Percentiles rank a stretch among this genome's conserved stretches.
Conservation (phyloP, 306 rosid species). For the Sechiopsis laciniata region DNA sequence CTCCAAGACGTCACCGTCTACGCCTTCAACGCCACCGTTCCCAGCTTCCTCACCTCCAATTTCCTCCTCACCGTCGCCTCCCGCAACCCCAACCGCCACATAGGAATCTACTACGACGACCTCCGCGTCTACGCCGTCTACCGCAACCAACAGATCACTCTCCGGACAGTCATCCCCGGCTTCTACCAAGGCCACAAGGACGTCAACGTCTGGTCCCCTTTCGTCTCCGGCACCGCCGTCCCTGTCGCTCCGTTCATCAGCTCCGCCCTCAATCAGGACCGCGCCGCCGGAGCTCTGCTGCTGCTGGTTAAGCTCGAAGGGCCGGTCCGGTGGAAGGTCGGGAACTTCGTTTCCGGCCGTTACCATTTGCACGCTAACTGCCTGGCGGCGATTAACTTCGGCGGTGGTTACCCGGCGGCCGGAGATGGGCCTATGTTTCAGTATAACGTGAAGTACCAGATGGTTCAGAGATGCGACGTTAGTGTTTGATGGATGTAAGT, state of each 20-base stretch:
- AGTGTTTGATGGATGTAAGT: conserved; percentile 38
- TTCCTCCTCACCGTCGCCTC: conserved; percentile 68
- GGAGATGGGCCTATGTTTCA: conserved; percentile 38
- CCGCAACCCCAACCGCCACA: conserved; percentile 70
- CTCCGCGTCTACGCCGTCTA: conserved; percentile 57
- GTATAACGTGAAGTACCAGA: conserved; percentile 55
- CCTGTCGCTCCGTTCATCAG: conserved; percentile 77
- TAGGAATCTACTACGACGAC: conserved; percentile 83
- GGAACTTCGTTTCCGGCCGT: conserved; percentile 47
- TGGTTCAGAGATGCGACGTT: conserved; percentile 59
- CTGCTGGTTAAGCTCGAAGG: conserved; percentile 53
- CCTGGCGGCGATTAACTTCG: conserved; percentile 56
- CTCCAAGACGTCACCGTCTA: conserved; percentile 82
- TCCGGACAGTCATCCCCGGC: conserved; percentile 56
- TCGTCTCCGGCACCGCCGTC: conserved; percentile 53
- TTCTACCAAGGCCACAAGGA: conserved; percentile 86
- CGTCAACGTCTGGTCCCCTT: conserved; percentile 75
- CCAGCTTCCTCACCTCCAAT: conserved; percentile 61
- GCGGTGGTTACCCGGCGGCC: conserved; percentile 30
- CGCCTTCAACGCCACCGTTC: conserved; percentile 66
- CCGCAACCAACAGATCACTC: conserved; percentile 67
- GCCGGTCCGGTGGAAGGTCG: conserved; percentile 79
- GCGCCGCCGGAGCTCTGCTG: conserved; percentile 39
- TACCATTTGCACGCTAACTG: conserved; percentile 68
- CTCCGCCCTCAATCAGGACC: conserved; percentile 35